A percentile compares a stretch with the other conserved stretches of the same genome.
Evolutionary conservation across 2,329 filamentous ascomycete genomes (phyloP).

Genomic region (Sclerotinia minor): DNA sequence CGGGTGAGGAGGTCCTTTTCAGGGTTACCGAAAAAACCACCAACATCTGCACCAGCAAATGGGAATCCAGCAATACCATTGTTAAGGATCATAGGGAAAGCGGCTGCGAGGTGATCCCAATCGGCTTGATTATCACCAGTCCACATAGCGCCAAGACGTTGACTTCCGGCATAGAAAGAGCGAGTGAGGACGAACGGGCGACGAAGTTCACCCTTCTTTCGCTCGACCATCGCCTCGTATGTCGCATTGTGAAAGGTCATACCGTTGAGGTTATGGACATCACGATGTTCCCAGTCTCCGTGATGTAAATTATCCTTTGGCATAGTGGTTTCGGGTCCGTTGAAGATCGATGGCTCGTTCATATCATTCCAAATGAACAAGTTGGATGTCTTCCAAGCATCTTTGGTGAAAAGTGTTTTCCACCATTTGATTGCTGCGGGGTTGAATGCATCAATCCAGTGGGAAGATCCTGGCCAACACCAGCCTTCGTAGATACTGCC

Average conservation of each 20-base stretch:
- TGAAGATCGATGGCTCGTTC: constrained; percentile 99
- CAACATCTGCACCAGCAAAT: constrained; percentile 92
- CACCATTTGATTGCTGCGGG: constrained; percentile 92
- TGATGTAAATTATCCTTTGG: constrained; percentile 95
- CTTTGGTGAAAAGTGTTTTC: constrained; percentile 83
- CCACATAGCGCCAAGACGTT: constrained; percentile 95
- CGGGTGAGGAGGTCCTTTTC: constrained; percentile 86
- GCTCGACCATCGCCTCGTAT: constrained; percentile 77
- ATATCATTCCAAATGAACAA: constrained; percentile 99
- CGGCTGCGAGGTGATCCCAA: constrained; percentile 87
- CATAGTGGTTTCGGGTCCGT: constrained; percentile 97
- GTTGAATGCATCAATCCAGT: constrained; percentile 97
- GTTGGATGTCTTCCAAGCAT: constrained; percentile 87
- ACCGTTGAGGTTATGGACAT: constrained; percentile 93
- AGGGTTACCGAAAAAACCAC: constrained; percentile 97
- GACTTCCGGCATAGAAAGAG: constrained; percentile 87
- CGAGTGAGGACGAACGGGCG: constrained; percentile 92
- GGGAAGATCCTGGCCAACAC: constrained; percentile 97
- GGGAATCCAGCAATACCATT: constrained; percentile 92
- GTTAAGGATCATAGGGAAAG: constrained; percentile 89
- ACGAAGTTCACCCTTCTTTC: constrained; percentile 80
- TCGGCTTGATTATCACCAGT: constrained; percentile 95
- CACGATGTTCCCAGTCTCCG: constrained; percentile 92
- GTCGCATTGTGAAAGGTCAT: constrained; percentile 96
- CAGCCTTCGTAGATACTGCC: constrained; percentile 88